Percentiles rank a stretch among this genome's conserved stretches.
These are phyloP conservation scores for Penicillium odoratum DNA, from an alignment of 495 filamentous ascomycete species.

Conservation along the genomic window DNA sequence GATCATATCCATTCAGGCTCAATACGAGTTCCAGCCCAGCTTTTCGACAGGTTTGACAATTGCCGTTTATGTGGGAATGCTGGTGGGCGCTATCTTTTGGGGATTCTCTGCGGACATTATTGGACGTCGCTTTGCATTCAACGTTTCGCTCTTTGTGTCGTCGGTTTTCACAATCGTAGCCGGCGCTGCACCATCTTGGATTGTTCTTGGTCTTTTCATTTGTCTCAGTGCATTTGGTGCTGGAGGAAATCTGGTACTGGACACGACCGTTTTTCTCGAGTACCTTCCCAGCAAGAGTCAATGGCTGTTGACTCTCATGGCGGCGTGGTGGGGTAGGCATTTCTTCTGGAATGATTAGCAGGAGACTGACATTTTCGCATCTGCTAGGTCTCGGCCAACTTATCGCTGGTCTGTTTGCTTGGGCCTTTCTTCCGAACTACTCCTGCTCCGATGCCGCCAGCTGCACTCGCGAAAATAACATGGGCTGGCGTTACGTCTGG, in stretches of 20 bases:
- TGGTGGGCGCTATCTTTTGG: slow-evolving; percentile 56
- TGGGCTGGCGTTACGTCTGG: slow-evolving; percentile 57
- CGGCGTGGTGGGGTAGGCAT: slow-evolving; percentile 49
- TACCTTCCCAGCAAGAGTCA: slow-evolving; percentile 48
- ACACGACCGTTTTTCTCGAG: slow-evolving; percentile 62
- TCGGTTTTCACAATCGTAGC: slow-evolving; percentile 51
- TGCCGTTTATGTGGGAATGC: slow-evolving; percentile 56
- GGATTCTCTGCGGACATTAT: slow-evolving; percentile 55
- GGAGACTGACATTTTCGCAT: not conserved
- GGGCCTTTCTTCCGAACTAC: slow-evolving; percentile 32
- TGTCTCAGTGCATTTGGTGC: slow-evolving; percentile 49
- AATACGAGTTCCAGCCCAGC: slow-evolving; percentile 56
- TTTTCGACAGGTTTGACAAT: slow-evolving; percentile 56
- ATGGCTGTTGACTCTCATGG: slow-evolving; percentile 51
- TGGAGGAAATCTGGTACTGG: slow-evolving; percentile 69
- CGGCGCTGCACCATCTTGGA: slow-evolving; percentile 49
- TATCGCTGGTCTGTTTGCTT: slow-evolving; percentile 43
- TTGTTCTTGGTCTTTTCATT: slow-evolving; percentile 48
- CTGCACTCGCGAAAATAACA: slow-evolving; percentile 50
- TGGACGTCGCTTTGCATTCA: slow-evolving; percentile 55
- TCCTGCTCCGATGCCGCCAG: slow-evolving; percentile 18
- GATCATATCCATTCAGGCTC: slow-evolving; percentile 55
- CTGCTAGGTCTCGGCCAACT: slow-evolving; percentile 28
- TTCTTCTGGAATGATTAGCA: not conserved
- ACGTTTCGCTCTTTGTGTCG: slow-evolving; percentile 49